Conservation (phyloP, 257 asterid species). For the Petunia secreta region DNA sequence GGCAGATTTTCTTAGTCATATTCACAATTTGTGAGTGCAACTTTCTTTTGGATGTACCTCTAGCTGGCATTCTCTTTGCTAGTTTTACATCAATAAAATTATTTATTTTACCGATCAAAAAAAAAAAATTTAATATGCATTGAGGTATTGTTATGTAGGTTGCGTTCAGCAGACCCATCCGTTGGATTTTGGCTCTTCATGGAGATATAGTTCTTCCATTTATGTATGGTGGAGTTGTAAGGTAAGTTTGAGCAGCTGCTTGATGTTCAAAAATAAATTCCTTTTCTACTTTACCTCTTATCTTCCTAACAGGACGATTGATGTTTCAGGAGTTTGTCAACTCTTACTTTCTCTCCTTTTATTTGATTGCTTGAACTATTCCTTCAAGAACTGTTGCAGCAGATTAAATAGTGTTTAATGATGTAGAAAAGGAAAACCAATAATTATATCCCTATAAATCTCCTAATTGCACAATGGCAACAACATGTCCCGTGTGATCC, state of each 20-base stretch:
- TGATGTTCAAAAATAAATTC: conserved; percentile 11
- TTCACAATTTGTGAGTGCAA: too few relatives aligned
- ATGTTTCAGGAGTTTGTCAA: not conserved
- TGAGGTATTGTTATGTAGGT: conserved; percentile 48
- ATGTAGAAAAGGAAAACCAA: not conserved
- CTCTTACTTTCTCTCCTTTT: not conserved
- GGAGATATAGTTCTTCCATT: conserved; percentile 85
- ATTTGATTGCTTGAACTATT: not conserved
- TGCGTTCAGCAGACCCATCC: conserved; percentile 91
- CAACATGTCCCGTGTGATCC: too few relatives aligned
- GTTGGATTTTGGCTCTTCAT: conserved; percentile 95
- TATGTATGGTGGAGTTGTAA: conserved; percentile 72
- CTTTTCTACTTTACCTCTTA: conserved; percentile 9
- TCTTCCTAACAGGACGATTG: not conserved
- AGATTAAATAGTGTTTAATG: not conserved
- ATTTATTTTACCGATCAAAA: too few relatives aligned
- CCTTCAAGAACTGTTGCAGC: conserved; percentile 9
- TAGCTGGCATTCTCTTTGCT: too few relatives aligned
- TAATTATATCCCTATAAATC: conserved; percentile 2
- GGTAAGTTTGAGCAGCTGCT: conserved; percentile 48
- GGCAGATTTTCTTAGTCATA: too few relatives aligned
- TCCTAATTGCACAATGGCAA: not conserved
- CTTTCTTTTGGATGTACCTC: too few relatives aligned
- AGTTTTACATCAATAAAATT: too few relatives aligned
- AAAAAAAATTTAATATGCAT: not conserved